A percentile compares a stretch with the other conserved stretches of the same genome.
phyloP scores from a whole-genome alignment of 176 grass and related monocot species.

The bread wheat (Triticum aestivum) region IWGSC_CS_RefSeq_v2.1 NC_057800.1:69668573-69669072 shows the following conservation, averaged over 20 bases:
- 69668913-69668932: background rate
- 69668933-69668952: constrained; percentile 35
- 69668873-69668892: background rate
- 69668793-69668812: background rate
- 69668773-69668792: background rate
- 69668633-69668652: background rate
- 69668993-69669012: constrained; percentile 55
- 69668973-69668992: constrained; percentile 51
- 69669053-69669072: constrained; percentile 76
- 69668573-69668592: background rate
- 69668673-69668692: background rate
- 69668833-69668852: background rate
- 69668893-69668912: background rate
- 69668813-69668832: background rate
- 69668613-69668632: background rate
- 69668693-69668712: background rate
- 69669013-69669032: constrained; percentile 35
- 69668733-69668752: background rate
- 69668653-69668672: constrained; percentile 18
- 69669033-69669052: constrained; percentile 45
- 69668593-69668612: background rate
- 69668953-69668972: constrained; percentile 59
- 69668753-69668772: background rate
- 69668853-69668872: background rate
- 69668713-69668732: background rate